Evolutionary conservation across 805 yeast species (phyloP).

Genomic region (Candida dajiaensis): DNA sequence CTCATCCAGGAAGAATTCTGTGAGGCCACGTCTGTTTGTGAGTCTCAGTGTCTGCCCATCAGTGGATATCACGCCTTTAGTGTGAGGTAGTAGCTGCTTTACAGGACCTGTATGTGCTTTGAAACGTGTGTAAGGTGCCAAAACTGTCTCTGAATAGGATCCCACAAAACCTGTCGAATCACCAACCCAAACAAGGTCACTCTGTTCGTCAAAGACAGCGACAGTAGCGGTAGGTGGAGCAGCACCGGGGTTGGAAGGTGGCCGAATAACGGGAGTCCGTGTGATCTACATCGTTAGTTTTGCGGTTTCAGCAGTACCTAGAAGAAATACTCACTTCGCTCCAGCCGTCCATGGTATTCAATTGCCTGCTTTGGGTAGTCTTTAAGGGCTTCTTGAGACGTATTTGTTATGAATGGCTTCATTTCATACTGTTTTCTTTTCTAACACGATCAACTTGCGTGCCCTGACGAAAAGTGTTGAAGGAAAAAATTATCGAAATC

Average conservation of each 20-base stretch:
- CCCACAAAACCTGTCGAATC: constrained; percentile 44
- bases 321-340: constrained; percentile 15
- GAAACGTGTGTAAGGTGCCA: constrained; percentile 54
- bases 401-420: not conserved
- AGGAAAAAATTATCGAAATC: not conserved
- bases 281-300: constrained; percentile 8
- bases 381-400: not conserved
- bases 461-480: not conserved
- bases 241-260: constrained; percentile 14
- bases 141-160: constrained; percentile 38
- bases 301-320: not conserved
- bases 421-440: not conserved
- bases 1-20: constrained; percentile 28
- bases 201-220: constrained; percentile 58
- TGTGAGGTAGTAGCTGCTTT: constrained; percentile 46
- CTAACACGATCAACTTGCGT: not conserved
- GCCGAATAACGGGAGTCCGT: constrained; percentile 19
- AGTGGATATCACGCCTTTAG: constrained; percentile 53
- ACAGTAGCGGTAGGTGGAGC: constrained; percentile 13
- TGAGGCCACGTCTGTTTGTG: constrained; percentile 52
- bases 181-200: constrained; percentile 83
- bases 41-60: constrained; percentile 46
- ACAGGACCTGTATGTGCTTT: constrained; percentile 46
- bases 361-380: not conserved
- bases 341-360: constrained; percentile 22